phyloP scores from a whole-genome alignment of 2,329 filamentous ascomycete genomes.

The Claviceps digitariae region DNA sequence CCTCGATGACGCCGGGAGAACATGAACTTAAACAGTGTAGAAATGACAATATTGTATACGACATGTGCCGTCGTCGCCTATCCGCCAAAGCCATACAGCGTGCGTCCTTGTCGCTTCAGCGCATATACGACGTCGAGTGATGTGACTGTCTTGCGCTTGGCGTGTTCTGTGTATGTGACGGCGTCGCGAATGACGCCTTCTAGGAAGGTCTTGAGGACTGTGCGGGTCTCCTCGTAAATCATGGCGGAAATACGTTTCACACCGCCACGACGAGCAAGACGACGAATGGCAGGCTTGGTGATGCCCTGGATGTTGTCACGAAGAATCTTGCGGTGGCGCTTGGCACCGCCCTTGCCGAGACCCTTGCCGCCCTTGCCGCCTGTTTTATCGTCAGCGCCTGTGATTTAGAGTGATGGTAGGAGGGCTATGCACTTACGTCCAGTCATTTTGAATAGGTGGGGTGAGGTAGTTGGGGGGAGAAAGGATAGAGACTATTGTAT shows the following conservation, averaged over 20 bases:
- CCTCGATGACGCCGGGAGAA: background rate
- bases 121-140: slow-evolving; percentile 56
- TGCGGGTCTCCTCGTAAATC: slow-evolving; percentile 69
- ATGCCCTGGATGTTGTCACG: slow-evolving; percentile 99
- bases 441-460: slow-evolving; percentile 40
- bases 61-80: slow-evolving; percentile 29
- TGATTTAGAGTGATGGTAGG: too few species aligned
- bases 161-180: slow-evolving; percentile 68
- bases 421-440: slow-evolving; percentile 47
- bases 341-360: slow-evolving; percentile 94
- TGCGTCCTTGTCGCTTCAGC: slow-evolving; percentile 56
- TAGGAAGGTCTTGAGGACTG: slow-evolving; percentile 66
- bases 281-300: slow-evolving; percentile 94
- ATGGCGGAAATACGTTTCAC: slow-evolving; percentile 99
- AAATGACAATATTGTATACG: slow-evolving; percentile 20
- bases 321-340: slow-evolving; percentile 98
- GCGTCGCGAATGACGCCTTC: slow-evolving; percentile 64
- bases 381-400: slow-evolving; percentile 38
- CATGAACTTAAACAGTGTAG: background rate
- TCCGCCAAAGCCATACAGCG: slow-evolving; percentile 82
- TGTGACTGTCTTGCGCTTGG: slow-evolving; percentile 69
- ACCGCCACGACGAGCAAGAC: slow-evolving; percentile 97
- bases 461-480: slow-evolving; percentile 2
- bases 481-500: background rate
- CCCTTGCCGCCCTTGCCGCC: slow-evolving; percentile 95